A percentile compares a stretch with the other conserved stretches of the same genome.
phyloP scores from a whole-genome alignment of 257 asterid species.

The Capsicum chinense region DNA sequence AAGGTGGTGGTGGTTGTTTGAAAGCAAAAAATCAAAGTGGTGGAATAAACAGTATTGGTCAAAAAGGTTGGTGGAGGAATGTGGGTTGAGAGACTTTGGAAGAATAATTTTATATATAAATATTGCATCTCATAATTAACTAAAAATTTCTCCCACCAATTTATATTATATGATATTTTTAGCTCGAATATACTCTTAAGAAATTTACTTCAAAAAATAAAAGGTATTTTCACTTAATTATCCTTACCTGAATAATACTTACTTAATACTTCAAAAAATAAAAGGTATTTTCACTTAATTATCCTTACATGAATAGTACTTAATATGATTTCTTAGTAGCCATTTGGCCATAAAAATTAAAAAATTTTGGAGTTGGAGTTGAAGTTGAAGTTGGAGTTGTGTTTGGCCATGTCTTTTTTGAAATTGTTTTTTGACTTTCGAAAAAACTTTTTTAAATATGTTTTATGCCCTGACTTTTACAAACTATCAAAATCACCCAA shows the following conservation, averaged over 20 bases:
- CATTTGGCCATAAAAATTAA: too few relatives aligned
- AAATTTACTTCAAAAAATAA: too few relatives aligned
- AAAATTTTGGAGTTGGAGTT: too few relatives aligned
- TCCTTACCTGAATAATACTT: background rate
- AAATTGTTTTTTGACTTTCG: too few relatives aligned
- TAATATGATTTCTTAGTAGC: background rate
- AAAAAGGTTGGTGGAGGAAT: background rate
- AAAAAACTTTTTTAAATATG: too few relatives aligned
- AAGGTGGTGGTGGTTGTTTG: background rate
- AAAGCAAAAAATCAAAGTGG: slow-evolving; percentile 3
- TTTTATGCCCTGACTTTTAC: too few relatives aligned
- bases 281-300: background rate
- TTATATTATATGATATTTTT: background rate
- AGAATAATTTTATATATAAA: background rate
- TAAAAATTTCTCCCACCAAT: background rate
- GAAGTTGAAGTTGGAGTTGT: too few relatives aligned
- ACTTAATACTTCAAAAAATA: background rate
- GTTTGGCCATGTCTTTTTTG: too few relatives aligned
- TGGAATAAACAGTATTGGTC: background rate
- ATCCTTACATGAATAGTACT: background rate
- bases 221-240: background rate
- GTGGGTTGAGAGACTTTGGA: background rate
- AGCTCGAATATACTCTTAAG: too few relatives aligned
- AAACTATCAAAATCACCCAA: too few relatives aligned
- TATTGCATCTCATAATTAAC: background rate